Conservation (phyloP, 352 stramenopile species). For the Pythium aquatile region DNA sequence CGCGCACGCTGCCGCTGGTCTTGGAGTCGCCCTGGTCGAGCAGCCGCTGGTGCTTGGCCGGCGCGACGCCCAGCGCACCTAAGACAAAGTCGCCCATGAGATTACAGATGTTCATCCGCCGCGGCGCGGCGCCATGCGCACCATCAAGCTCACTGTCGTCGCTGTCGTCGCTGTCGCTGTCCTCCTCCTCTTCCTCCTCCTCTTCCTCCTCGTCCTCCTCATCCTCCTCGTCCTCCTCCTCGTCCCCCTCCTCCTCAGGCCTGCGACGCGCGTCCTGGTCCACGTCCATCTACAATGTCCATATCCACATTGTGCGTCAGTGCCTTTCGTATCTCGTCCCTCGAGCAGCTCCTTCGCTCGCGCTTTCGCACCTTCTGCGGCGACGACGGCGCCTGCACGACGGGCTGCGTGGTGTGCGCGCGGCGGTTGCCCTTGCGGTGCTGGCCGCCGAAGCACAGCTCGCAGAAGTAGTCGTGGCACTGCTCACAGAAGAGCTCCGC, state of each 20-base stretch:
- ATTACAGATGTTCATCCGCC: constrained; percentile 82
- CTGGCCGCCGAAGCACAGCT: constrained; percentile 79
- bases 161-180: constrained; percentile 16
- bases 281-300: constrained; percentile 19
- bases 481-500: constrained; percentile 84
- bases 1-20: constrained; percentile 21
- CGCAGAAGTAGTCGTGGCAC: constrained; percentile 88
- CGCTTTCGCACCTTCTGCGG: constrained; percentile 16
- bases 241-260: background rate
- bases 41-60: constrained; percentile 4
- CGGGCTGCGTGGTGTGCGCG: constrained; percentile 76
- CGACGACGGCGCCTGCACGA: constrained; percentile 22
- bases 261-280: constrained; percentile 3
- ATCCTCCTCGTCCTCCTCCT: background rate
- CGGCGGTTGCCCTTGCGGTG: constrained; percentile 83
- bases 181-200: constrained; percentile 22
- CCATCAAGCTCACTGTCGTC: constrained; percentile 31
- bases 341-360: constrained; percentile 5
- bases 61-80: constrained; percentile 34
- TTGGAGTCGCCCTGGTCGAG: constrained; percentile 10
- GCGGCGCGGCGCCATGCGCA: constrained; percentile 18
- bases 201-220: constrained; percentile 14
- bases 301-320: background rate
- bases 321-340: constrained; percentile 26
- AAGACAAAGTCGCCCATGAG: constrained; percentile 86